Evolutionary conservation across 2,329 filamentous ascomycete species (phyloP).

Genomic region (Blumeria hordei): DNA sequence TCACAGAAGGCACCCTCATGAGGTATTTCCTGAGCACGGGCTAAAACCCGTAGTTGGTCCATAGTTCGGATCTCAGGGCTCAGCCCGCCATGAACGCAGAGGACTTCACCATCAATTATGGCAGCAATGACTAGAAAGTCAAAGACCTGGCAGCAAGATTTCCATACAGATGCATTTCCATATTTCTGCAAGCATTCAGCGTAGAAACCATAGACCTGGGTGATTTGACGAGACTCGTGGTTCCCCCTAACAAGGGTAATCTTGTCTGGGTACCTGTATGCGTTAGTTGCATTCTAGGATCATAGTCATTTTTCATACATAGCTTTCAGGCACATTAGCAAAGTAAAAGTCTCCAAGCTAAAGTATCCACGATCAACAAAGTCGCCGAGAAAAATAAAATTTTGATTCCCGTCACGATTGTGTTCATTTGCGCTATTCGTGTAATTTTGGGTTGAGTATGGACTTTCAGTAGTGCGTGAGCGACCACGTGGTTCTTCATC

Average conservation of each 20-base stretch:
- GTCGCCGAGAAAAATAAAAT: slow-evolving; percentile 50
- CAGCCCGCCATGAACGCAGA: slow-evolving; percentile 49
- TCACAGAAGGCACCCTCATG: slow-evolving; percentile 60
- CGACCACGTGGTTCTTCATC: slow-evolving; percentile 25
- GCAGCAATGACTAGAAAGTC: slow-evolving; percentile 53
- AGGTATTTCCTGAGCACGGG: slow-evolving; percentile 50
- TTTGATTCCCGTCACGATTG: slow-evolving; percentile 32
- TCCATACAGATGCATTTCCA: slow-evolving; percentile 56
- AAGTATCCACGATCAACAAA: slow-evolving; percentile 57
- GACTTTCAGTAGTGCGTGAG: slow-evolving; percentile 18
- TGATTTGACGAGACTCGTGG: slow-evolving; percentile 55
- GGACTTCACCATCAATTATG: slow-evolving; percentile 48
- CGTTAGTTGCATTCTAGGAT: neutral
- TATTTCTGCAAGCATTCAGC: slow-evolving; percentile 59
- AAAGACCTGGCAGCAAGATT: slow-evolving; percentile 56
- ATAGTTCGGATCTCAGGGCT: slow-evolving; percentile 51
- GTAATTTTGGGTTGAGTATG: slow-evolving; percentile 19
- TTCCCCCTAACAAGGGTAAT: slow-evolving; percentile 53
- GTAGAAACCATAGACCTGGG: slow-evolving; percentile 57
- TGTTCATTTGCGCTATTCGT: slow-evolving; percentile 16
- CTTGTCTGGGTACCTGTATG: slow-evolving; percentile 37
- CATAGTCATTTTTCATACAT: slow-evolving; percentile 23
- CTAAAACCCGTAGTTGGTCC: slow-evolving; percentile 52
- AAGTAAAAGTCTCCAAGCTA: slow-evolving; percentile 46
- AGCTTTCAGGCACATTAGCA: slow-evolving; percentile 48